Conservation (phyloP, 2,329 filamentous ascomycete species). For the Talaromyces sp. region DNA sequence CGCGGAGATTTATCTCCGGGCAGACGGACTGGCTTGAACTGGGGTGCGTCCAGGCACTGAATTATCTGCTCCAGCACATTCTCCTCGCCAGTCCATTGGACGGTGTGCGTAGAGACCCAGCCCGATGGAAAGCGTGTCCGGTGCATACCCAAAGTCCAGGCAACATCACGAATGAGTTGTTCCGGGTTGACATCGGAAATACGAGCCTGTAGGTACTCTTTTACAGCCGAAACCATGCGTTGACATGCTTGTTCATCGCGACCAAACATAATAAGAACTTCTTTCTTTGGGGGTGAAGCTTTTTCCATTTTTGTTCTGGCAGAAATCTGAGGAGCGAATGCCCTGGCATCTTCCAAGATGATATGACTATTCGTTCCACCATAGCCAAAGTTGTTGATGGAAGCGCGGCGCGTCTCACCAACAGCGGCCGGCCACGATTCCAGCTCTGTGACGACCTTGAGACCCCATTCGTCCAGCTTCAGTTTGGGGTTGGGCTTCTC, state of each 20-base stretch:
- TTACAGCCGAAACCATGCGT: neutral
- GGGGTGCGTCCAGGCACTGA: neutral
- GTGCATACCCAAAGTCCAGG: slow-evolving; percentile 11
- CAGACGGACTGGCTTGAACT: neutral
- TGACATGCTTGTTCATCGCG: neutral
- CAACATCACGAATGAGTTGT: slow-evolving; percentile 5
- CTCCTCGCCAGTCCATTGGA: too few relatives aligned
- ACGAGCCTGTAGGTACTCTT: neutral
- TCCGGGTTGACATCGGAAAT: neutral
- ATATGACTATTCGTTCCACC: slow-evolving; percentile 12
- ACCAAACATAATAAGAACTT: neutral
- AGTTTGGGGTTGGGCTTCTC: neutral
- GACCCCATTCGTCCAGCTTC: neutral
- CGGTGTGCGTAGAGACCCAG: slow-evolving; percentile 3
- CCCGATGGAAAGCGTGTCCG: slow-evolving; percentile 3
- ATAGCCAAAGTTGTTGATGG: slow-evolving; percentile 26
- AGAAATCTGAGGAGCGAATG: slow-evolving; percentile 1
- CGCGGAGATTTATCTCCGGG: neutral
- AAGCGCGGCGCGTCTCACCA: slow-evolving; percentile 19
- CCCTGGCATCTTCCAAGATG: neutral
- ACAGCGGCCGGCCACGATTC: slow-evolving; percentile 22
- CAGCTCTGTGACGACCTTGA: neutral
- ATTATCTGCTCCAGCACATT: neutral
- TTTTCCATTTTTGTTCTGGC: neutral
- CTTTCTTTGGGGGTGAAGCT: neutral